Conservation (phyloP, 2,329 filamentous ascomycete genomes). For the Botryosphaeria dothidea region DNA sequence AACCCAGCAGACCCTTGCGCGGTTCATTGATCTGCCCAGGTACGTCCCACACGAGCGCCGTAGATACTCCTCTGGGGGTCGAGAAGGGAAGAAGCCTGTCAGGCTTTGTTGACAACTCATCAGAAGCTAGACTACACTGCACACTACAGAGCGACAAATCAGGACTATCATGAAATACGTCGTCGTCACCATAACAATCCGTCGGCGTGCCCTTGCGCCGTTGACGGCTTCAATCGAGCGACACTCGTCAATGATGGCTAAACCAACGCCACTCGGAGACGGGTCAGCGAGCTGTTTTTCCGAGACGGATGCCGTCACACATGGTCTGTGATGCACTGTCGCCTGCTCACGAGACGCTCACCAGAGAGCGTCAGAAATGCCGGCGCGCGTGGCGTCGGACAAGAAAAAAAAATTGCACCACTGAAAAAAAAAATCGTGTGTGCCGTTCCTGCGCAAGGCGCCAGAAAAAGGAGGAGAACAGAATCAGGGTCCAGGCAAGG, state of each 20-base stretch:
- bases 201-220: too few species aligned
- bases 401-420: background rate
- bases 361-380: background rate
- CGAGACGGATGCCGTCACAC: background rate
- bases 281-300: background rate
- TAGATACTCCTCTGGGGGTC: background rate
- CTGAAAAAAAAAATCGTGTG: background rate
- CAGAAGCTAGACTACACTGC: background rate
- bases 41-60: background rate
- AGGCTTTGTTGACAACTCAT: background rate
- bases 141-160: too few species aligned
- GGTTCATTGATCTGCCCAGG: slow-evolving; percentile 9
- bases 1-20: background rate
- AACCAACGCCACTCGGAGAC: background rate
- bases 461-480: background rate
- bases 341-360: slow-evolving; percentile 2
- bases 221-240: too few species aligned
- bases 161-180: too few species aligned
- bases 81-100: background rate
- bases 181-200: background rate
- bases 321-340: background rate
- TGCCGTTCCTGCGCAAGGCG: background rate
- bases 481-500: background rate
- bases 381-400: background rate
- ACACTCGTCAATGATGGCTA: background rate